These are phyloP conservation scores for Neurospora sp. DNA, from an alignment of 495 filamentous ascomycete genomes.

Conservation along the genomic window DNA sequence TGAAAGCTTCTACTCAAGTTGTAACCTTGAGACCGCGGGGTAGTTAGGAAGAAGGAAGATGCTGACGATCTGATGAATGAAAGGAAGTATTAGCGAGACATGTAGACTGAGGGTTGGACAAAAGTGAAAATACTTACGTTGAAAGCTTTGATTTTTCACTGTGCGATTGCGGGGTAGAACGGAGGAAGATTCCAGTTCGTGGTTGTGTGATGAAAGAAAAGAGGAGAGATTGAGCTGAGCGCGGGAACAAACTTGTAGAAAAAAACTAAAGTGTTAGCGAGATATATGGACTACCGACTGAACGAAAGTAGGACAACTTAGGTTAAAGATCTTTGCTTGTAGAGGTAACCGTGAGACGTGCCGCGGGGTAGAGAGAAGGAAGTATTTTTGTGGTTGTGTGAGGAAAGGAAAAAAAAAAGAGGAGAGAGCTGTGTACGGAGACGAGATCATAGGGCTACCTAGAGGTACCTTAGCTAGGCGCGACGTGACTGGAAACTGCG, in stretches of 20 bases:
- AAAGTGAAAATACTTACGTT: background rate
- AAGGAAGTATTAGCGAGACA: too few relatives aligned
- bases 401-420: background rate
- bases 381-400: background rate
- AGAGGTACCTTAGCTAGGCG: too few relatives aligned
- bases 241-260: background rate
- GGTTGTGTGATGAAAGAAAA: background rate
- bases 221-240: background rate
- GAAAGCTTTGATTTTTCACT: background rate
- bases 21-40: too few relatives aligned
- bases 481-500: background rate
- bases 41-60: too few relatives aligned
- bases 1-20: too few relatives aligned
- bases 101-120: background rate
- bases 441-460: background rate
- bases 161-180: background rate
- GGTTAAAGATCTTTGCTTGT: background rate
- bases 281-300: background rate
- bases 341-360: background rate
- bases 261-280: background rate
- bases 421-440: background rate
- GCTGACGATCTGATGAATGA: too few relatives aligned
- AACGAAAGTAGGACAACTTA: background rate
- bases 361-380: background rate
- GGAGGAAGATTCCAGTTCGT: background rate